A percentile compares a stretch with the other conserved stretches of the same genome.
Conservation (phyloP, 495 filamentous ascomycete genomes). For the Aspergillus incahuasiensis region DNA sequence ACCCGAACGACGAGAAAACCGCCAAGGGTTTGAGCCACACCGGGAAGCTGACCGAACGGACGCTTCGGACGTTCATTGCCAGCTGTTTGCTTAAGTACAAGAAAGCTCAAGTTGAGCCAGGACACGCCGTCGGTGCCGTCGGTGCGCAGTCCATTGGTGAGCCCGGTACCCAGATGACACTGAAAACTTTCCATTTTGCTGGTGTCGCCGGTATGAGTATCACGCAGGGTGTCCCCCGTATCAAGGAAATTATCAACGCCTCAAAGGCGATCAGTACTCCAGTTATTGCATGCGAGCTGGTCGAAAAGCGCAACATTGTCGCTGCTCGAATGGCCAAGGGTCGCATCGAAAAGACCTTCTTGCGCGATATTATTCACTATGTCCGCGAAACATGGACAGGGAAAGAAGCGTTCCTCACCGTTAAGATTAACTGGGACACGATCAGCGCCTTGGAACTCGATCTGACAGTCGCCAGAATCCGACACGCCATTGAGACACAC, state of each 20-base stretch:
- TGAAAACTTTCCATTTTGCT: conserved; percentile 99
- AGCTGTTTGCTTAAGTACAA: conserved; percentile 85
- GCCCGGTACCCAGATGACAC: conserved; percentile 97
- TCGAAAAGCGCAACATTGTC: conserved; percentile 61
- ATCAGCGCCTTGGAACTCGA: conserved; percentile 76
- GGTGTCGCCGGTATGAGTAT: conserved; percentile 99
- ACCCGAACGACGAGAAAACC: conserved; percentile 35
- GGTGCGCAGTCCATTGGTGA: conserved; percentile 98
- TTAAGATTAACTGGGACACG: conserved; percentile 72
- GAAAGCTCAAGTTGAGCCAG: conserved; percentile 83
- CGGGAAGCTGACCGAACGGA: conserved; percentile 71
- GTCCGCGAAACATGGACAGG: conserved; percentile 80
- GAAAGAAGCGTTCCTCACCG: conserved; percentile 63
- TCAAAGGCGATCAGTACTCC: conserved; percentile 90
- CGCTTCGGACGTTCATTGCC: conserved; percentile 69
- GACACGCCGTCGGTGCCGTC: conserved; percentile 95
- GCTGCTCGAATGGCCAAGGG: conserved; percentile 85
- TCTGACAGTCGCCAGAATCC: conserved; percentile 63
- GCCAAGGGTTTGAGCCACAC: conserved; percentile 58
- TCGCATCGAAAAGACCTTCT: conserved; percentile 68
- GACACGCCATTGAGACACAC: conserved; percentile 63
- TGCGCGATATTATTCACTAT: conserved; percentile 59
- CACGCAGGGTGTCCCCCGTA: conserved; percentile 96
- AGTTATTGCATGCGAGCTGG: conserved; percentile 78
- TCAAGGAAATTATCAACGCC: conserved; percentile 99